Evolutionary conservation across 306 rosid species (phyloP).

Genomic region (Lotus japonicus): DNA sequence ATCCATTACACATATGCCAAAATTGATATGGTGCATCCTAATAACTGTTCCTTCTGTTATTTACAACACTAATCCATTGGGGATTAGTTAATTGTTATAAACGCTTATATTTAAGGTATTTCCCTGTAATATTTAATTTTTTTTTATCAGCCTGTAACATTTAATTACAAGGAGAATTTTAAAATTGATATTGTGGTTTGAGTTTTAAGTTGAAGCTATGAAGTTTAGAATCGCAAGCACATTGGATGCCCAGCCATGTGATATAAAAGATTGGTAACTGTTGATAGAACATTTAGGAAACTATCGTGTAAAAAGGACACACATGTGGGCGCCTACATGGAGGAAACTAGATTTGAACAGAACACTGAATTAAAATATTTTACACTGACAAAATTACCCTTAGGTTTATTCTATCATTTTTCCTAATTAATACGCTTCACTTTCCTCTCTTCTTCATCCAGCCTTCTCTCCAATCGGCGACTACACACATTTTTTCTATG

Average conservation of each 20-base stretch:
- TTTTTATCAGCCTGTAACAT: too few species aligned
- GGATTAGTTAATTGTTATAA: not conserved
- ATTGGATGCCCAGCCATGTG: not conserved
- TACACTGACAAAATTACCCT: too few species aligned
- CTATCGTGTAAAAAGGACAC: not conserved
- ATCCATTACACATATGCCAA: not conserved
- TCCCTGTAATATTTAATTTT: not conserved
- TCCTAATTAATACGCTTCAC: too few species aligned
- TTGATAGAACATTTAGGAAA: not conserved
- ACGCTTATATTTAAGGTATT: not conserved
- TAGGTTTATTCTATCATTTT: too few species aligned
- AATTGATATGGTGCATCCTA: not conserved
- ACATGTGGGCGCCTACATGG: not conserved
- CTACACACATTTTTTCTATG: too few species aligned
- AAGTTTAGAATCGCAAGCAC: not conserved
- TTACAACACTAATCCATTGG: not conserved
- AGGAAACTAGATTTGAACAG: not conserved
- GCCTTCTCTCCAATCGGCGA: too few species aligned
- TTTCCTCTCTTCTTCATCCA: too few species aligned
- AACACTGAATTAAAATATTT: not conserved
- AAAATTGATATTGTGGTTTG: not conserved
- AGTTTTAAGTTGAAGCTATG: not conserved
- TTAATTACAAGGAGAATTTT: not conserved
- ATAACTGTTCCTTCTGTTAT: not conserved
- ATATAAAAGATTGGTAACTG: not conserved